Base-by-base conservation (phyloP, 306 rosid genomes). In the Ochetophila trinervis region DNA sequence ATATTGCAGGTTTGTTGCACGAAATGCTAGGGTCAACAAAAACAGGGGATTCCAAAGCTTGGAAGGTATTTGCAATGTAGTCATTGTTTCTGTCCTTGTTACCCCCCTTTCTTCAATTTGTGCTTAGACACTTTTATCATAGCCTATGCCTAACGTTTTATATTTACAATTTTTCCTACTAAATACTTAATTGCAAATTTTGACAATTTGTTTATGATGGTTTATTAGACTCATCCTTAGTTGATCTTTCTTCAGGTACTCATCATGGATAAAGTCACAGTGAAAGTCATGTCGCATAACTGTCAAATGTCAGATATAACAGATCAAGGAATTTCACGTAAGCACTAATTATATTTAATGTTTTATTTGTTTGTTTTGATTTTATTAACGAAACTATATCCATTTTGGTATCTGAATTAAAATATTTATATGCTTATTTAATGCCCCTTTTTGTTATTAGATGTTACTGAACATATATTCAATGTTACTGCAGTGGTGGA, bases 301-400 rank as follows among this genome's bases (percentile, higher is more conserved):
- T 93, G 98, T 78, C 87, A 89, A 79, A 93, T 93, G 98, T 87
- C 97, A 65, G 98, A 93, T 75, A 89, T 93, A 71, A 93, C 98
- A 30, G 94, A 93, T 80, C 97, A 89, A 86, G 98, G 89, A 70
- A 78, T 93, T 87, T 93, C 98, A 27, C 66, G 98, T 93, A 80
- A 85, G 95, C 50, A 67, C 54, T 30, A 7, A 17, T 59, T 52
- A 22, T 4, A 21, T 52, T 59, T 35, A 66, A 65, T 37, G 13
- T 35, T 55, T 53, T 67, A 54, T 52, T 36, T 40, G 36, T 22
- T 44, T 67, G 40, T 16, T 17, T 50, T 50, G 2, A 8, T 16
- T 50, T 10, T 40, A 40, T 40, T 12, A 40, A 8, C 2, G 14
- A 8, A 8, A 8, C 40, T 23, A 42, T 72, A 69, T 63, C 48